These are phyloP conservation scores for sorghum (Sorghum bicolor) DNA, from an alignment of 176 grass and related monocot species.

Conservation along the genomic window DNA sequence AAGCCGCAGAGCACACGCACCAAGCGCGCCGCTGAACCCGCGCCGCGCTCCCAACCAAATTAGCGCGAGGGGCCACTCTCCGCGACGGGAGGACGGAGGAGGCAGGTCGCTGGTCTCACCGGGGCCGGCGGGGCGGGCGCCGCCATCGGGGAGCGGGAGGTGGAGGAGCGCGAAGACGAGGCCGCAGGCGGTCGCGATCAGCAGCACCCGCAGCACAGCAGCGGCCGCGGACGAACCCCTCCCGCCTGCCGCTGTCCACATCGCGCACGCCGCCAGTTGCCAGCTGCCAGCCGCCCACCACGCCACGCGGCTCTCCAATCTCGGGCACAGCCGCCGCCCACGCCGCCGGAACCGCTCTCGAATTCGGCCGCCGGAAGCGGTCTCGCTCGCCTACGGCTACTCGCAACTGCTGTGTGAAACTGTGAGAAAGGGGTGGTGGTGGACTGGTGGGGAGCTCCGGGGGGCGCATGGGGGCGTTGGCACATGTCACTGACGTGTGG, in stretches of 20 bases:
- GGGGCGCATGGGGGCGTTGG: not conserved
- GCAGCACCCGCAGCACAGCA: slow-evolving; percentile 26
- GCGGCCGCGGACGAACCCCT: not conserved
- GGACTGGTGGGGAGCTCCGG: not conserved
- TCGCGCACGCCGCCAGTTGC: not conserved
- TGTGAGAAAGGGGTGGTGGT: not conserved
- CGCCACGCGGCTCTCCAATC: not conserved
- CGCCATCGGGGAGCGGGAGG: slow-evolving; percentile 32
- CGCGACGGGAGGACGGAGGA: not conserved
- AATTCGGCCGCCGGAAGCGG: not conserved
- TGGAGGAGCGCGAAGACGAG: slow-evolving; percentile 40
- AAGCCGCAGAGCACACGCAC: not conserved
- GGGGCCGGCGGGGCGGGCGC: not conserved
- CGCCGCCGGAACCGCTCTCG: not conserved
- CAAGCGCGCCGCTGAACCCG: not conserved
- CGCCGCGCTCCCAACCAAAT: not conserved
- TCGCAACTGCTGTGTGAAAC: no score
- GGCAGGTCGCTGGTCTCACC: not conserved
- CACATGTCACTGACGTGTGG: not conserved
- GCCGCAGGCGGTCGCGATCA: slow-evolving; percentile 34
- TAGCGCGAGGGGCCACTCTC: not conserved
- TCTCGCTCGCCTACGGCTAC: not conserved
- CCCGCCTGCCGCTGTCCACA: not conserved
- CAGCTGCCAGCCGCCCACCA: no score
- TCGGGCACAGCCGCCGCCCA: not conserved